These are phyloP conservation scores for Ascodesmis nigricans DNA, from an alignment of 495 filamentous ascomycete genomes.

Conservation along the genomic window DNA sequence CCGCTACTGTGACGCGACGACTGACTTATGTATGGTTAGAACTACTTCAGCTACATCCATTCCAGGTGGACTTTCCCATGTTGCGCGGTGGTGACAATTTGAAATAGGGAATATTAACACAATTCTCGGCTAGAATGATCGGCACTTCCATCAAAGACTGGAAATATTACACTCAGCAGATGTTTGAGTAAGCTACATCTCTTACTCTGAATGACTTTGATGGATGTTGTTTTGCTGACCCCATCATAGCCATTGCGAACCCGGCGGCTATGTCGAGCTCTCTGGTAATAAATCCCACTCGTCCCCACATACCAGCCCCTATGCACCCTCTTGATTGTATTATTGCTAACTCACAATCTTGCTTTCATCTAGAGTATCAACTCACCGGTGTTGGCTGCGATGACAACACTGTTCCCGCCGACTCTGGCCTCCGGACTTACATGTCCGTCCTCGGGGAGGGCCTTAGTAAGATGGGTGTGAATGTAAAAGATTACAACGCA, in stretches of 20 bases:
- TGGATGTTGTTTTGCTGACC: too few species aligned
- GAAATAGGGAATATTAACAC: not conserved
- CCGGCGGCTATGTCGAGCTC: conserved; percentile 33
- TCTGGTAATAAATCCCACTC: conserved; percentile 26
- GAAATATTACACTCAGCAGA: conserved; percentile 22
- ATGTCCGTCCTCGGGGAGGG: conserved; percentile 3
- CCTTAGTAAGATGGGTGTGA: not conserved
- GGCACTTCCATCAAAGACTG: too few species aligned
- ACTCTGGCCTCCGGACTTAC: not conserved
- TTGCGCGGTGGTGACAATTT: not conserved
- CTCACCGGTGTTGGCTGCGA: too few species aligned
- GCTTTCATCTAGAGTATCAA: too few species aligned
- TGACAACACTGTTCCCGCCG: not conserved
- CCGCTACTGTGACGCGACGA: not conserved
- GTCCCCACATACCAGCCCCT: conserved; percentile 28
- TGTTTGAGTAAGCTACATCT: conserved; percentile 6
- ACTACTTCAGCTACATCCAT: conserved; percentile 38
- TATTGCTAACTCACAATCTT: too few species aligned
- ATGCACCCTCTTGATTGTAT: too few species aligned
- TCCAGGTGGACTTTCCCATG: conserved; percentile 32
- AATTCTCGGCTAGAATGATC: not conserved
- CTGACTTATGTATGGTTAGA: conserved; percentile 1
- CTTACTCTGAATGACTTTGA: too few species aligned
- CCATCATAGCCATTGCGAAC: conserved; percentile 24
- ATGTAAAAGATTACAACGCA: not conserved